These are phyloP conservation scores for Pseudozyma thailandica DNA, from an alignment of 1,284 basidiomycete genomes.

Conservation along the genomic window DNA sequence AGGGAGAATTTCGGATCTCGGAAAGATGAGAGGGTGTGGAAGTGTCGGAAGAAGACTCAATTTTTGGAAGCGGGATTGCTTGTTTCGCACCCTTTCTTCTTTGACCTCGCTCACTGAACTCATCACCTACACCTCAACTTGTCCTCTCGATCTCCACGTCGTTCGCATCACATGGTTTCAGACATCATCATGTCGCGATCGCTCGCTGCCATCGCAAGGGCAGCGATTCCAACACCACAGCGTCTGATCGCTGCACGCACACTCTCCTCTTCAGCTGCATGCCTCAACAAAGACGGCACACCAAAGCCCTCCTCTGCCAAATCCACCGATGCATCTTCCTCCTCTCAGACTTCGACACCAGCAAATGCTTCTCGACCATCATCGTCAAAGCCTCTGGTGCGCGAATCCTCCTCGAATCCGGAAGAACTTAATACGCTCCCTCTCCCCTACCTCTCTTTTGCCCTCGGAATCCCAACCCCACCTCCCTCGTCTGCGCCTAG, in stretches of 20 bases:
- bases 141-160: too few species aligned
- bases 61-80: too few species aligned
- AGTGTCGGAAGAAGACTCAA: constrained; percentile 16
- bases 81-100: too few species aligned
- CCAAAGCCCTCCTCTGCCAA: neutral
- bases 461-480: constrained; percentile 76
- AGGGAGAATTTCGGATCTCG: constrained; percentile 27
- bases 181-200: constrained; percentile 13
- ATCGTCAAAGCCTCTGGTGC: constrained; percentile 23
- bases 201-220: neutral
- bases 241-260: neutral
- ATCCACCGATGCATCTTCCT: neutral
- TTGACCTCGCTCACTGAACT: neutral
- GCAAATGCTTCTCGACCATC: too few species aligned
- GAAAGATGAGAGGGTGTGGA: neutral
- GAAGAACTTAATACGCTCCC: constrained; percentile 53
- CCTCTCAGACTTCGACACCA: neutral
- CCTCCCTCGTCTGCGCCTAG: constrained; percentile 74
- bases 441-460: constrained; percentile 75
- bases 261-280: constrained; percentile 2
- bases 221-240: neutral
- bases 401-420: constrained; percentile 26
- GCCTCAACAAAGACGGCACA: neutral
- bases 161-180: too few species aligned
- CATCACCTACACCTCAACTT: too few species aligned